Evolutionary conservation across 306 rosid genomes (phyloP).

Genomic region (Casuarina glauca): DNA sequence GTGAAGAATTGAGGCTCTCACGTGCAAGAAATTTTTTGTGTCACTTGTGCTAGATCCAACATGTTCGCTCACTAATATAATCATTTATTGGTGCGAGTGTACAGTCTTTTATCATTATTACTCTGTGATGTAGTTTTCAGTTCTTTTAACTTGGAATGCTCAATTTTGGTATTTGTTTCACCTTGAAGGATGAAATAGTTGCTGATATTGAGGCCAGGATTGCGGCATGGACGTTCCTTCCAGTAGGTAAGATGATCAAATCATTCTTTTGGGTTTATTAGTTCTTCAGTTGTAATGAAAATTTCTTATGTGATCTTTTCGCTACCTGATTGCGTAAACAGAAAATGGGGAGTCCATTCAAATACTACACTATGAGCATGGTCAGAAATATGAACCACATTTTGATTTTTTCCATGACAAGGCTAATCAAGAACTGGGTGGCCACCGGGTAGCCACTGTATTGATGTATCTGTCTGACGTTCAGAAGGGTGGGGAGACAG

Average conservation of each 20-base stretch:
- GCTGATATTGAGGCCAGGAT: constrained; percentile 68
- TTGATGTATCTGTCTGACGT: constrained; percentile 91
- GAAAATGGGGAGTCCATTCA: constrained; percentile 93
- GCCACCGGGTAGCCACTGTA: constrained; percentile 89
- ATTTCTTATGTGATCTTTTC: neutral
- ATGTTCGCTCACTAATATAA: neutral
- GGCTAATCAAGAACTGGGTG: constrained; percentile 72
- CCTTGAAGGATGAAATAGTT: constrained; percentile 69
- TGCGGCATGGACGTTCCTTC: constrained; percentile 94
- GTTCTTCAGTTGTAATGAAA: constrained; percentile 2
- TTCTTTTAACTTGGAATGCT: constrained; percentile 25
- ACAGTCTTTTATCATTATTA: neutral
- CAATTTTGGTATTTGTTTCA: constrained; percentile 31
- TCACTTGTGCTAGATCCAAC: neutral
- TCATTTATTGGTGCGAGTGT: neutral
- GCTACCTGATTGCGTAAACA: constrained; percentile 30
- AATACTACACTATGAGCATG: constrained; percentile 77
- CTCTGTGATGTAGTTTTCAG: constrained; percentile 4
- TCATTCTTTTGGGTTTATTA: constrained; percentile 9
- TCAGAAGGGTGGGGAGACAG: constrained; percentile 90
- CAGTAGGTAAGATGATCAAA: constrained; percentile 47
- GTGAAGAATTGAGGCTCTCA: neutral
- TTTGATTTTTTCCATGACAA: constrained; percentile 85
- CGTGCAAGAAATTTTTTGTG: neutral
- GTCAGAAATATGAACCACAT: constrained; percentile 93